phyloP scores from a whole-genome alignment of 2,329 filamentous ascomycete species.

The Colletotrichum kahawae region DNA sequence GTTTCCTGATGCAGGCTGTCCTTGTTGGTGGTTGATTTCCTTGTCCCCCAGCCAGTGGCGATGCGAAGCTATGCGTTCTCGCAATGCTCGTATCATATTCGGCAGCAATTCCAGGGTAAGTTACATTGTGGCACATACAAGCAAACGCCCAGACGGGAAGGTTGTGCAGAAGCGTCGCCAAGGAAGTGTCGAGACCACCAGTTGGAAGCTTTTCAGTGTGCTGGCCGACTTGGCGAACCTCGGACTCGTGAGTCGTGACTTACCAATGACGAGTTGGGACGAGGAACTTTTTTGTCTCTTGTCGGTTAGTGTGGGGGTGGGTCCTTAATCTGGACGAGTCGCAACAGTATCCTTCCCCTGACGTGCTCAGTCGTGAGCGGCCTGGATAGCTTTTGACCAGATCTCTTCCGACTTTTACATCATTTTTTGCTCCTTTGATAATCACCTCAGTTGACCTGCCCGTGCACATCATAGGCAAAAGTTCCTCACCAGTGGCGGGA shows the following conservation, averaged over 20 bases:
- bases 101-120: not conserved
- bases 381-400: not conserved
- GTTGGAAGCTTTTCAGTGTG: not conserved
- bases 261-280: not conserved
- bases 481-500: not conserved
- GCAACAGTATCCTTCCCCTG: not conserved
- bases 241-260: not conserved
- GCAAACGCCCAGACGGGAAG: conserved; percentile 10
- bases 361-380: conserved; percentile 10
- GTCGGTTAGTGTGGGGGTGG: not conserved
- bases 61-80: not conserved
- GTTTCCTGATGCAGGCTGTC: not conserved
- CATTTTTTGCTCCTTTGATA: not conserved
- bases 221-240: not conserved
- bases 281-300: not conserved
- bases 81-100: not conserved
- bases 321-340: not conserved
- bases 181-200: not conserved
- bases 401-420: not conserved
- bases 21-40: not conserved
- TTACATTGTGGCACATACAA: not conserved
- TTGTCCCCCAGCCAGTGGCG: not conserved
- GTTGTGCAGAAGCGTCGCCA: not conserved
- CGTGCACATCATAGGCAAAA: not conserved
- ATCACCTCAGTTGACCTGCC: not conserved